These are phyloP conservation scores for Oehlia diaphana DNA, from an alignment of 192 early-diverging fungal species.

Conservation along the genomic window DNA sequence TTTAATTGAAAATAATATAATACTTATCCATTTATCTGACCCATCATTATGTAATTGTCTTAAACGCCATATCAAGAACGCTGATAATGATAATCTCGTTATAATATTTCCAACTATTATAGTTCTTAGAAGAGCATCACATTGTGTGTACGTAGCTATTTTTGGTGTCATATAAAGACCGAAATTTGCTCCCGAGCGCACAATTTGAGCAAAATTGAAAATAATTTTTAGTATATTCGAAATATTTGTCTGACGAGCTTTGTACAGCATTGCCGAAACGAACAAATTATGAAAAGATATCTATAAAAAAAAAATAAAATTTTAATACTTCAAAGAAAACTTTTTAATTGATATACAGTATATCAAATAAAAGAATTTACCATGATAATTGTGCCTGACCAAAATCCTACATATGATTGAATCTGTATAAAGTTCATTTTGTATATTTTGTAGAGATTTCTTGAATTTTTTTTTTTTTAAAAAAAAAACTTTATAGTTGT, in stretches of 20 bases:
- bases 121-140: not conserved
- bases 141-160: not conserved
- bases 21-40: not conserved
- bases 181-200: not conserved
- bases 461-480: no score
- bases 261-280: not conserved
- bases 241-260: not conserved
- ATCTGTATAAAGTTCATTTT: no score
- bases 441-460: no score
- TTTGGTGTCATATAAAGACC: no score
- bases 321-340: no score
- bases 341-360: no score
- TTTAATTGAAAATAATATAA: not conserved
- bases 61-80: slow-evolving; percentile 26
- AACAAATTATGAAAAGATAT: slow-evolving; percentile 1
- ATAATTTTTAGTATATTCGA: slow-evolving; percentile 25
- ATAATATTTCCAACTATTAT: not conserved
- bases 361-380: no score
- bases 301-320: not conserved
- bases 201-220: not conserved
- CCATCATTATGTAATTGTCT: not conserved
- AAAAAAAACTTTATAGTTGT: no score
- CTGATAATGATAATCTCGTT: not conserved
- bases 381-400: no score
- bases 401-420: no score